Base-by-base conservation (phyloP, 2,329 filamentous ascomycete species). In the Aspergillus fischeri region DNA sequence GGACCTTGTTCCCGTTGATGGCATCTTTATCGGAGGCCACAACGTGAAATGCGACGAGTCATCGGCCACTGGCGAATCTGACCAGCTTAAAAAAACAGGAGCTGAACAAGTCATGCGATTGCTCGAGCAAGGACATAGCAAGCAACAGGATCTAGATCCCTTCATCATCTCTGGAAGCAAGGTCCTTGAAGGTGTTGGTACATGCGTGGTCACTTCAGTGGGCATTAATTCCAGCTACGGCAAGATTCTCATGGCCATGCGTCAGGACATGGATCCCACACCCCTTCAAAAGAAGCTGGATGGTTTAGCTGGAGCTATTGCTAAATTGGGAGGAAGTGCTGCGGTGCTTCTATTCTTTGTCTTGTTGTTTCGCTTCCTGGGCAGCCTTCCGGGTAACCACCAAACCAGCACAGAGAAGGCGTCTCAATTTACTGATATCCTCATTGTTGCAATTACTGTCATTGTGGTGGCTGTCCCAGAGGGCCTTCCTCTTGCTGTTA, bases 271-370 rank as follows among this genome's bases (percentile, higher is more conserved):
- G 53, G 88, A 91, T 67, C 87, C 89, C 60, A 91, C 89, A 0
- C 89, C 89, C 10, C 81, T 92, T 21, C 89, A 92, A 72, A 85
- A 85, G 59, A 91, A 91, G 75, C 80, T 92, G 53, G 88, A 57
- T 90, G 89, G 73, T 77, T 91, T 38, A 89, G 88, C 73, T 91
- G 1, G 28, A 6, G 51, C n/a, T 52, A 62, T 68, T 42, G 67
- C 54, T 20, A 35, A 38, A 9, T 20, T 44, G 29, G 32, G 9
- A 51, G 84, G 87, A 63, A 75, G 74, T 49, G 79, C 84, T 59
- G 90, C 91, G 51, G 90, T 89, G 62, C 78, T 94, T 17, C 80
- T 96, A 49, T 96, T 97, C 75, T 81, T 93, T 49, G 88, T 95
- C 49, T 81, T 96, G 14, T 85, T 96, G 67, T 92, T 96, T 76